Conservation (phyloP, 2,329 filamentous ascomycete species). For the Alternaria tenuissima region DNA sequence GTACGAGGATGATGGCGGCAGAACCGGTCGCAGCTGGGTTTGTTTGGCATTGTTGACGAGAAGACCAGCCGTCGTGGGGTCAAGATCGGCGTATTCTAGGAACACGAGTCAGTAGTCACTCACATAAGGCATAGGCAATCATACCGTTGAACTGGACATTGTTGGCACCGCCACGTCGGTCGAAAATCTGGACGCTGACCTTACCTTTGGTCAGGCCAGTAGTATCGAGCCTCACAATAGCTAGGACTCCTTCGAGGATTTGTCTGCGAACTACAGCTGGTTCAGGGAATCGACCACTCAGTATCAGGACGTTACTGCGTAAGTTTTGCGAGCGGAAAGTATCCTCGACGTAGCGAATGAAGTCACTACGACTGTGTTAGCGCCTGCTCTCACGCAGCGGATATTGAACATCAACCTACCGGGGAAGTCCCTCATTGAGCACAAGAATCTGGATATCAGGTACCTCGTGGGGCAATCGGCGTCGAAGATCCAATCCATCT, state of each 20-base stretch:
- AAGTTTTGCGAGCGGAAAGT: conserved; percentile 76
- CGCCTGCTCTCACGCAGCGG: not conserved
- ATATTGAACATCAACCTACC: conserved; percentile 27
- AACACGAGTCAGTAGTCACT: conserved; percentile 26
- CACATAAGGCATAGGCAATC: conserved; percentile 20
- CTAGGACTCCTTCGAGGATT: conserved; percentile 86
- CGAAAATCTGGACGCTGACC: conserved; percentile 85
- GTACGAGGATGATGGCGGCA: conserved; percentile 42
- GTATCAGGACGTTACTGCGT: conserved; percentile 78
- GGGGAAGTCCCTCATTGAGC: conserved; percentile 70
- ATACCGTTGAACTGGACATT: conserved; percentile 80
- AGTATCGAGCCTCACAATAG: conserved; percentile 78
- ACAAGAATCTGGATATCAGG: conserved; percentile 91
- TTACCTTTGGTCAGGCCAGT: conserved; percentile 74
- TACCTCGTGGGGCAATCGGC: conserved; percentile 75
- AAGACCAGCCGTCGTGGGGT: conserved; percentile 79
- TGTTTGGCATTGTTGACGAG: conserved; percentile 77
- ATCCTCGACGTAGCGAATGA: conserved; percentile 82
- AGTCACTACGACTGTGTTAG: conserved; percentile 62
- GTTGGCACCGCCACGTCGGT: conserved; percentile 75
- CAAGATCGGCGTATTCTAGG: conserved; percentile 80
- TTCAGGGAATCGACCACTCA: conserved; percentile 79
- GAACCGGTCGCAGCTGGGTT: conserved; percentile 46
- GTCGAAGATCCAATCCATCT: conserved; percentile 75
- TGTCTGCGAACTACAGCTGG: conserved; percentile 83